Evolutionary conservation across 148 eudicot genomes (phyloP).

Genomic region (Dysphania ambrosioides): DNA sequence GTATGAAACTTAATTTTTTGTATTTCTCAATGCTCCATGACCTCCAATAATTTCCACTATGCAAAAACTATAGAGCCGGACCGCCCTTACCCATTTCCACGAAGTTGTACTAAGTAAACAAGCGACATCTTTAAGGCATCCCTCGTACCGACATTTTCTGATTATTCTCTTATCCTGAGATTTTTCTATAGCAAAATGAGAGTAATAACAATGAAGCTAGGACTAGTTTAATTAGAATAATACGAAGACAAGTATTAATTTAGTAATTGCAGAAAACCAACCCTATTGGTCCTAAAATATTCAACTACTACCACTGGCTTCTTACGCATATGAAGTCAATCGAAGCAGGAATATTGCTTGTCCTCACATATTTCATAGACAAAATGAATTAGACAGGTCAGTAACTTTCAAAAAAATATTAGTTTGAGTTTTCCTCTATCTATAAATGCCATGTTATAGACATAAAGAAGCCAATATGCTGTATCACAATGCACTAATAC

Average conservation of each 20-base stretch:
- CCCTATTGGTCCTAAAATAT: not conserved
- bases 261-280: not conserved
- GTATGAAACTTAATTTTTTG: not conserved
- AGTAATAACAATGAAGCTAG: not conserved
- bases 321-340: slow-evolving; percentile 11
- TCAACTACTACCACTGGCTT: slow-evolving; percentile 14
- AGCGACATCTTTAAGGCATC: not conserved
- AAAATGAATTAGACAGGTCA: slow-evolving; percentile 3
- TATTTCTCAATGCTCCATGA: not conserved
- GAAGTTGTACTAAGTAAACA: not conserved
- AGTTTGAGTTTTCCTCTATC: not conserved
- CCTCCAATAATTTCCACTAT: not conserved
- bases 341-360: slow-evolving; percentile 13
- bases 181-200: not conserved
- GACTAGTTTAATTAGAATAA: not conserved
- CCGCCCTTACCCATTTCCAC: slow-evolving; percentile 2
- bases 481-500: slow-evolving; percentile 9
- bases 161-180: no score
- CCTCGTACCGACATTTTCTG: not conserved
- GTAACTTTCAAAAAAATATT: not conserved
- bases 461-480: not conserved
- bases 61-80: not conserved
- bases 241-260: not conserved
- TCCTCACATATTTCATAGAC: not conserved
- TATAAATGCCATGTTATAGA: not conserved